Conservation (phyloP, 2,329 filamentous ascomycete species). For the Mollisiaceae sp. region DNA sequence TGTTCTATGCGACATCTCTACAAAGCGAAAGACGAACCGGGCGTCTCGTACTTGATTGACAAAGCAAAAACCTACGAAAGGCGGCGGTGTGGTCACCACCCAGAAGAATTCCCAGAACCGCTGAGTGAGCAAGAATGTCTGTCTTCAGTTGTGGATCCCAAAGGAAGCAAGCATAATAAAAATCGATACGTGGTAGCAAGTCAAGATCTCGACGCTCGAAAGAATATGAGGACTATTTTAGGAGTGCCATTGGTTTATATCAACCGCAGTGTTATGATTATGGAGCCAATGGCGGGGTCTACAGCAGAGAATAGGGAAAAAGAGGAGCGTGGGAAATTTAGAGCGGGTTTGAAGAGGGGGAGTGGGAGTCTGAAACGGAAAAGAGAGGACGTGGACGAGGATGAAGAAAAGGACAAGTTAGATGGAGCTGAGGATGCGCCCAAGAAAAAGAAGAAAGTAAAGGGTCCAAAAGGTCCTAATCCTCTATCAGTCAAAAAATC, state of each 20-base stretch:
- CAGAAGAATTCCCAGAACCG: constrained; percentile 72
- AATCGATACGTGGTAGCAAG: constrained; percentile 79
- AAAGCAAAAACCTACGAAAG: constrained; percentile 78
- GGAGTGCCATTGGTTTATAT: constrained; percentile 82
- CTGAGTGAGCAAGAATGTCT: constrained; percentile 74
- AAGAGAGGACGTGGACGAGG: constrained; percentile 40
- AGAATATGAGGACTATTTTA: constrained; percentile 66
- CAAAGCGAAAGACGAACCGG: constrained; percentile 59
- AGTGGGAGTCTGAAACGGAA: constrained; percentile 44
- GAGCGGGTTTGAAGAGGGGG: constrained; percentile 66
- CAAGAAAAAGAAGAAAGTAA: constrained; percentile 61
- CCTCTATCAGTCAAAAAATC: constrained; percentile 73
- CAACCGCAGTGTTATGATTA: constrained; percentile 77
- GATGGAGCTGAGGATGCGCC: constrained; percentile 27
- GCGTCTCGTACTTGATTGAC: constrained; percentile 62
- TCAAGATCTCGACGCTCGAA: constrained; percentile 69
- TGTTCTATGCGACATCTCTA: constrained; percentile 83
- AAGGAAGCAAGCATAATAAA: constrained; percentile 73
- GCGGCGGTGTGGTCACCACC: constrained; percentile 78
- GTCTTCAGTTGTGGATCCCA: constrained; percentile 77
- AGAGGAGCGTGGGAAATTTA: constrained; percentile 78
- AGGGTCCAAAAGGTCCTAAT: constrained; percentile 72
- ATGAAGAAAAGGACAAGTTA: constrained; percentile 23
- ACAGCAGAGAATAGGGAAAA: constrained; percentile 66
- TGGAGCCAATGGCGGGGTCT: constrained; percentile 75